Evolutionary conservation across 805 yeast species (phyloP).

Genomic region (Candida michaelii): DNA sequence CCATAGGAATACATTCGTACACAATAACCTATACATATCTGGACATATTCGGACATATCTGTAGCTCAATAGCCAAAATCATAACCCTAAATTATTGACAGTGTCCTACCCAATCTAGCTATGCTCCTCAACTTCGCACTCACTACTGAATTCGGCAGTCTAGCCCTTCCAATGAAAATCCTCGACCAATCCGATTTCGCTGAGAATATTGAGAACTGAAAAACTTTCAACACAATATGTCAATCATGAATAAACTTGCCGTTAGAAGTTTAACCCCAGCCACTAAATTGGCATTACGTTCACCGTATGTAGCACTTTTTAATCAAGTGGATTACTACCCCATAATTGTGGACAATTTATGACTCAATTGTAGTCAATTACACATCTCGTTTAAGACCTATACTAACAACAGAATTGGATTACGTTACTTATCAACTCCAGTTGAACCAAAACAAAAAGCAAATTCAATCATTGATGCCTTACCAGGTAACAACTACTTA

Average conservation of each 20-base stretch:
- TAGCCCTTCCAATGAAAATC: conserved; percentile 33
- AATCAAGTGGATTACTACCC: too few species aligned
- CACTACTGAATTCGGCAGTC: conserved; percentile 29
- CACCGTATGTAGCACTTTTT: conserved; percentile 48
- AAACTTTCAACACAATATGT: conserved; percentile 23
- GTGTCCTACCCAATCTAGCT: too few species aligned
- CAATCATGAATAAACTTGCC: conserved; percentile 45
- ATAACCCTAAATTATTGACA: too few species aligned
- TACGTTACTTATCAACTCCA: conserved; percentile 67
- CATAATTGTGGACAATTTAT: too few species aligned
- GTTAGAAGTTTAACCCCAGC: conserved; percentile 45
- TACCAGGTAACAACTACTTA: conserved; percentile 86
- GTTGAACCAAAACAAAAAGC: conserved; percentile 92
- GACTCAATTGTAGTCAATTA: too few species aligned
- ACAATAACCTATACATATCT: too few species aligned
- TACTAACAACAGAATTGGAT: conserved; percentile 54
- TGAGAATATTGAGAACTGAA: conserved; percentile 14
- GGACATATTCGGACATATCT: too few species aligned
- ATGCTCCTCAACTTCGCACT: neutral
- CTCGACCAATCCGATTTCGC: conserved; percentile 23
- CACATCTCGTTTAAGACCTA: neutral
- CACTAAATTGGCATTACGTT: conserved; percentile 39
- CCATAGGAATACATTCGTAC: too few species aligned
- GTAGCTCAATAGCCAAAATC: too few species aligned
- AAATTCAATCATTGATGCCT: conserved; percentile 79